Percentiles rank a stretch among this genome's conserved stretches.
Conservation (phyloP, 2,329 filamentous ascomycete species). For the Dothistroma septosporum region DNA sequence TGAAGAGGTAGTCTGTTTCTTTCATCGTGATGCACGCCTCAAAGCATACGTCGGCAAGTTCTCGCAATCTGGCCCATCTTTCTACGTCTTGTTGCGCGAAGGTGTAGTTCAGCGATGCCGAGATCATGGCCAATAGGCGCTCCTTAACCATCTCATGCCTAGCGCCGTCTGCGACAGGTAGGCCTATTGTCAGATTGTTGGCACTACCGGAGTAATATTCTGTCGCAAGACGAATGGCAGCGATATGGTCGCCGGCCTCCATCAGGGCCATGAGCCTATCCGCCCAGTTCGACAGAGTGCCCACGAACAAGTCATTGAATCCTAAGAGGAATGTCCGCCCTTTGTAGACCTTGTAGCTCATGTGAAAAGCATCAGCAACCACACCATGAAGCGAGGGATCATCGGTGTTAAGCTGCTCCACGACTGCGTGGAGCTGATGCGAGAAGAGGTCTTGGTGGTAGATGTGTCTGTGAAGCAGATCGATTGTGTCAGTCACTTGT, state of each 20-base stretch:
- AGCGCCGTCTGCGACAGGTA: constrained; percentile 74
- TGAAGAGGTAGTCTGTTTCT: constrained; percentile 81
- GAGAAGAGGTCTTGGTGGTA: constrained; percentile 91
- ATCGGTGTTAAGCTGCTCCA: constrained; percentile 83
- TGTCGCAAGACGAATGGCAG: constrained; percentile 82
- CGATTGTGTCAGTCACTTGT: constrained; percentile 90
- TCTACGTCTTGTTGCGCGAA: constrained; percentile 60
- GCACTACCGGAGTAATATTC: constrained; percentile 86
- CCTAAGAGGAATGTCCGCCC: constrained; percentile 86
- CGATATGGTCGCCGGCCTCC: constrained; percentile 94
- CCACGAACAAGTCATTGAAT: constrained; percentile 89
- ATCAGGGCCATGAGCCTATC: constrained; percentile 89
- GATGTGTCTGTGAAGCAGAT: constrained; percentile 85
- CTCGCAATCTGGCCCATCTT: constrained; percentile 60
- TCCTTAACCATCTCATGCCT: constrained; percentile 80
- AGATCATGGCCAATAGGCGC: constrained; percentile 89
- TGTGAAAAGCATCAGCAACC: constrained; percentile 93
- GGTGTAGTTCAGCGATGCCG: constrained; percentile 82
- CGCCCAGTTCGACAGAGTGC: constrained; percentile 93
- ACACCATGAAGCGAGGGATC: constrained; percentile 90
- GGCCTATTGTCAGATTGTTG: constrained; percentile 89
- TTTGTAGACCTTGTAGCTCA: constrained; percentile 96
- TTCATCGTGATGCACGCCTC: constrained; percentile 72
- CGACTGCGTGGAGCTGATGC: constrained; percentile 72
- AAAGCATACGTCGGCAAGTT: constrained; percentile 80